Conservation (phyloP, 768 basidiomycete species). For the Auriscalpium vulgare region DNA sequence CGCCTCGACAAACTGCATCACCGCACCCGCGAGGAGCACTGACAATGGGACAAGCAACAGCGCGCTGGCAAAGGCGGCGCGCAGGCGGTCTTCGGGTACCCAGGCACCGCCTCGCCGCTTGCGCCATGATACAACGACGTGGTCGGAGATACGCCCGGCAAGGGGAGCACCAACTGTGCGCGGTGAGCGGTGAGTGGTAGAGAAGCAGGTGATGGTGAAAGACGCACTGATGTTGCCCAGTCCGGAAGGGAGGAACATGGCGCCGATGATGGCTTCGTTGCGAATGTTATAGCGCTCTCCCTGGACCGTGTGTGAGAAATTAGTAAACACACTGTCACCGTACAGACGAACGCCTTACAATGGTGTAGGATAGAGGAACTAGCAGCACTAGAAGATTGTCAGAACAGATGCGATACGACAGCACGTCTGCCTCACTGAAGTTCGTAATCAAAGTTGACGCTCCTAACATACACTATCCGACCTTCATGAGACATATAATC, state of each 20-base stretch:
- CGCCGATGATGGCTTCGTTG: constrained; percentile 50
- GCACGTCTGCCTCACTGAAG: constrained; percentile 24
- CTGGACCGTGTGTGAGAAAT: constrained; percentile 14
- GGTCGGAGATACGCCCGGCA: constrained; percentile 52
- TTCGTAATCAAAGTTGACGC: constrained; percentile 20
- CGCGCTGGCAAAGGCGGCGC: constrained; percentile 40
- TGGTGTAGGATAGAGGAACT: constrained; percentile 57
- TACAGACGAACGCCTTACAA: constrained; percentile 32
- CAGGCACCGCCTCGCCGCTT: constrained; percentile 44
- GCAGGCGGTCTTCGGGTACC: constrained; percentile 65
- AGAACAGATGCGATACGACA: background rate
- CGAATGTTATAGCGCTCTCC: constrained; percentile 47
- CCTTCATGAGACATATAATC: background rate
- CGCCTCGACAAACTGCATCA: constrained; percentile 42
- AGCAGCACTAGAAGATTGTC: constrained; percentile 28
- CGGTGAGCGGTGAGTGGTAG: background rate
- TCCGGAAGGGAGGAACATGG: constrained; percentile 51
- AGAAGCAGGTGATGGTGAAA: background rate
- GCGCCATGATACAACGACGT: constrained; percentile 40
- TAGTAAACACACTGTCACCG: background rate
- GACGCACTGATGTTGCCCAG: constrained; percentile 49
- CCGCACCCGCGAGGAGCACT: constrained; percentile 38
- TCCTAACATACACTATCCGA: constrained; percentile 35
- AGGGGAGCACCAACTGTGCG: constrained; percentile 49
- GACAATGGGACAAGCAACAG: constrained; percentile 46